phyloP scores from a whole-genome alignment of 2,329 filamentous ascomycete genomes.

The Sporothrix pseudoabietina region DNA sequence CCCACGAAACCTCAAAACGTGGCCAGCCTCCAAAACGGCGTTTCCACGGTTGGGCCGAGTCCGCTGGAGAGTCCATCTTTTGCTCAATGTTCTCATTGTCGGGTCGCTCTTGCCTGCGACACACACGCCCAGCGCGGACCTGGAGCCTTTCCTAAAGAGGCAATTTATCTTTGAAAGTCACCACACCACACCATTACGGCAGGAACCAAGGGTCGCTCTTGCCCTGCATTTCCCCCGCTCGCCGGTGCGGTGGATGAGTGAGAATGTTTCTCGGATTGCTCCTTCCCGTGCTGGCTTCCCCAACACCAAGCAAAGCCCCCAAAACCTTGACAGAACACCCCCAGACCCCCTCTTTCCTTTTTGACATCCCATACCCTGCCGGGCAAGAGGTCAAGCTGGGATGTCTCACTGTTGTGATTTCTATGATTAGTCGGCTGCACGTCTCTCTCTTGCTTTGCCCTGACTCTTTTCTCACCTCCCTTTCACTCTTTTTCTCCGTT shows the following conservation, averaged over 20 bases:
- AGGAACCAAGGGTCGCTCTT: not conserved
- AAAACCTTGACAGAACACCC: not conserved
- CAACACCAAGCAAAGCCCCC: not conserved
- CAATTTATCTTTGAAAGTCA: not conserved
- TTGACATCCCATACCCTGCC: not conserved
- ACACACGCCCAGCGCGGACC: not conserved
- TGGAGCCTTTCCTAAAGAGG: not conserved
- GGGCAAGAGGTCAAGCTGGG: not conserved
- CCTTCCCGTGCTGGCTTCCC: not conserved
- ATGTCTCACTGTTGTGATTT: conserved; percentile 2
- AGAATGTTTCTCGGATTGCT: not conserved
- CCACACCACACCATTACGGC: not conserved
- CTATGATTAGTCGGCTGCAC: not conserved
- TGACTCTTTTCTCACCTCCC: not conserved
- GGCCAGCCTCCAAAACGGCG: not conserved
- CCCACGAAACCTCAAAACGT: not conserved
- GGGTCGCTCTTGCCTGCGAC: not conserved
- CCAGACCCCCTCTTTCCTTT: not conserved
- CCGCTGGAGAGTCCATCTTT: not conserved
- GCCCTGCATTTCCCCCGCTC: not conserved
- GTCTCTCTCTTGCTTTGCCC: not conserved
- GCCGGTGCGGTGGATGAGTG: not conserved
- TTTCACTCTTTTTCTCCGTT: not conserved
- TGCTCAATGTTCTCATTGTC: too few relatives aligned
- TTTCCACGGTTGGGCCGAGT: not conserved